These are phyloP conservation scores for Debaryomyces hansenii DNA, from an alignment of 805 yeast species.

Conservation along the genomic window DNA sequence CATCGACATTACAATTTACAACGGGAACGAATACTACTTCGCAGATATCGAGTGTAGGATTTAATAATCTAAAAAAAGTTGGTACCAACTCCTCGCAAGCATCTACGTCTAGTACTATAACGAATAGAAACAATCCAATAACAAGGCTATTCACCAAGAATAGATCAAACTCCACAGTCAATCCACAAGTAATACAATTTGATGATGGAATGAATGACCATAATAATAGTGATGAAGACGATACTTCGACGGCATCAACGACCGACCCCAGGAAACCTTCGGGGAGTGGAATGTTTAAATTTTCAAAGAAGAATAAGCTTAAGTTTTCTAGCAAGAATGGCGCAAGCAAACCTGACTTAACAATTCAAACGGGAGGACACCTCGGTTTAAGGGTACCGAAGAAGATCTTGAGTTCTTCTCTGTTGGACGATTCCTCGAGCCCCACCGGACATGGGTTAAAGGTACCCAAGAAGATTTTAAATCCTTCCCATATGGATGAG, in stretches of 20 bases:
- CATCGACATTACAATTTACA: constrained; percentile 7
- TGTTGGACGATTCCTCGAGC: constrained; percentile 12
- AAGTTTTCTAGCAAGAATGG: constrained; percentile 10
- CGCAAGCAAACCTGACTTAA: constrained; percentile 25
- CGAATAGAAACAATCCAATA: constrained; percentile 28
- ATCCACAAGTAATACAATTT: constrained; percentile 7
- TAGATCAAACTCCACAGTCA: constrained; percentile 18
- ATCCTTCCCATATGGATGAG: constrained; percentile 16
- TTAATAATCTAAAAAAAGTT: constrained; percentile 31
- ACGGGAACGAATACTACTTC: constrained; percentile 1
- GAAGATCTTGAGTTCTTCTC: constrained; percentile 20
- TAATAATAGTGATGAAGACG: constrained; percentile 12
- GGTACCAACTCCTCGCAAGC: constrained; percentile 26
- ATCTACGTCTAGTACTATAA: constrained; percentile 19
- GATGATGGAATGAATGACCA: constrained; percentile 6
- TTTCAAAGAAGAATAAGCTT: constrained; percentile 10
- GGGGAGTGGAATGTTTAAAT: constrained; percentile 9
- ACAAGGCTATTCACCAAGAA: constrained; percentile 31
- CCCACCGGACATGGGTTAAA: constrained; percentile 15
- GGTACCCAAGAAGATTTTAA: constrained; percentile 24
- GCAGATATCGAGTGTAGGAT: constrained; percentile 29
- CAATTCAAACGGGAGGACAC: constrained; percentile 29
- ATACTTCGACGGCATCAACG: constrained; percentile 1
- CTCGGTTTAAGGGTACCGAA: constrained; percentile 23
- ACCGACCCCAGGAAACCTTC: constrained; percentile 6